phyloP scores from a whole-genome alignment of 257 asterid species.

The Gentiana dahurica region DNA sequence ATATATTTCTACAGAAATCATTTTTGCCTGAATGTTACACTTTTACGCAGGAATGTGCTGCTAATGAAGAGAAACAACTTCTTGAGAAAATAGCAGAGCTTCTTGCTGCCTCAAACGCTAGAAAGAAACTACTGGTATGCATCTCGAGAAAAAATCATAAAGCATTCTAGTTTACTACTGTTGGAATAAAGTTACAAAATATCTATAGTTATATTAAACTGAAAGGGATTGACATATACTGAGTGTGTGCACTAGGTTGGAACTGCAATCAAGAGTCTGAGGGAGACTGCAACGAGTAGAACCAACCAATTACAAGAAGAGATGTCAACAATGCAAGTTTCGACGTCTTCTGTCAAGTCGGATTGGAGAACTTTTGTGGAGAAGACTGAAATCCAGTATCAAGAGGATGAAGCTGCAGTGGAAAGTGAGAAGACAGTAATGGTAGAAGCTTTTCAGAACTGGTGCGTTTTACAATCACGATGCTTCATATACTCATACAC shows the following conservation, averaged over 20 bases:
- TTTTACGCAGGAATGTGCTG: conserved; percentile 31
- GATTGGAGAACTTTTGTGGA: not conserved
- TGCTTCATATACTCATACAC: not conserved
- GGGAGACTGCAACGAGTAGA: not conserved
- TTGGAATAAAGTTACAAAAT: not conserved
- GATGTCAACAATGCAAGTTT: not conserved
- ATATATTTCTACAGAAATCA: not conserved
- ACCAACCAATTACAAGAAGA: not conserved
- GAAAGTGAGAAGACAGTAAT: not conserved
- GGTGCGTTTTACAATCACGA: not conserved
- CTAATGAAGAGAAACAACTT: conserved; percentile 38
- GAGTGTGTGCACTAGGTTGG: not conserved
- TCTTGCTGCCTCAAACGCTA: conserved; percentile 31
- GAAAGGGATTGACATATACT: not conserved
- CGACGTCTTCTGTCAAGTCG: not conserved
- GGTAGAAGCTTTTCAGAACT: not conserved
- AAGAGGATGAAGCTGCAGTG: not conserved
- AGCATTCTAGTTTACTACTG: not conserved
- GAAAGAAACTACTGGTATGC: conserved; percentile 38
- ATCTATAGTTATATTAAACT: not conserved
- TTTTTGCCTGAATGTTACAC: not conserved
- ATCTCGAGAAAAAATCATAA: not conserved
- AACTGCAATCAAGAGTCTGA: not conserved
- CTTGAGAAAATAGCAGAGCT: conserved; percentile 35
- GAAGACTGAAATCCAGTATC: not conserved